Percentiles rank a stretch among this genome's conserved stretches.
These are phyloP conservation scores for Ustilago loliicola DNA, from an alignment of 1,284 basidiomycete species.

Conservation along the genomic window DNA sequence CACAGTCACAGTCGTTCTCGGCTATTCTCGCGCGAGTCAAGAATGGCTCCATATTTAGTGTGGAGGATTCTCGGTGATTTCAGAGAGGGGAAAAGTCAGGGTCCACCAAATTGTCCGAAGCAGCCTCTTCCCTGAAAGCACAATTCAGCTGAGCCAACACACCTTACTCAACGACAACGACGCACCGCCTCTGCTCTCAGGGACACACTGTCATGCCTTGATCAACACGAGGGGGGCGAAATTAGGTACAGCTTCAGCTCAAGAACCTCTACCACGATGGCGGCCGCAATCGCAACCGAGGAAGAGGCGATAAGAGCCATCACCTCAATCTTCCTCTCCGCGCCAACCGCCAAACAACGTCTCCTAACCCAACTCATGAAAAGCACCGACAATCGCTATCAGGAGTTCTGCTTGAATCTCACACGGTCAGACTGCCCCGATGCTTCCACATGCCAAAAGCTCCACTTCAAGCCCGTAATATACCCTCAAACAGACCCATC, in stretches of 20 bases:
- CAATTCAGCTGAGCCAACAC: background rate
- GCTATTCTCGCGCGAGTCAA: slow-evolving; percentile 28
- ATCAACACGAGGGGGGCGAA: background rate
- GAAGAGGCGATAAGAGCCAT: slow-evolving; percentile 42
- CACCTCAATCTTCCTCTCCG: slow-evolving; percentile 50
- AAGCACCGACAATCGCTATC: slow-evolving; percentile 59
- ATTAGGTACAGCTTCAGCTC: background rate
- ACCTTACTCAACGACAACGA: background rate
- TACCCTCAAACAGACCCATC: slow-evolving; percentile 63
- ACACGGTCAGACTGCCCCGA: slow-evolving; percentile 59
- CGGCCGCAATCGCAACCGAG: background rate
- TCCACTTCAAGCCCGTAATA: slow-evolving; percentile 63
- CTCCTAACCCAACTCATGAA: slow-evolving; percentile 55
- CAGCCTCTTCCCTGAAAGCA: background rate
- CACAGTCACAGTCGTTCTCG: background rate
- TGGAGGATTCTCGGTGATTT: slow-evolving; percentile 22
- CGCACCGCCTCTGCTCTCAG: background rate
- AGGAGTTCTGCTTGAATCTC: slow-evolving; percentile 59
- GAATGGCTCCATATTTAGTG: background rate
- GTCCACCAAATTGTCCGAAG: slow-evolving; percentile 11
- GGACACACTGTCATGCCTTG: background rate
- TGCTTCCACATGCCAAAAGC: slow-evolving; percentile 18
- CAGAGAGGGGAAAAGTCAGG: slow-evolving; percentile 15
- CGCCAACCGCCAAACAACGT: slow-evolving; percentile 63
- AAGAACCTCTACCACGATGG: background rate